Conservation (phyloP, 2,329 filamentous ascomycete species). For the Hypoxylon sp. region DNA sequence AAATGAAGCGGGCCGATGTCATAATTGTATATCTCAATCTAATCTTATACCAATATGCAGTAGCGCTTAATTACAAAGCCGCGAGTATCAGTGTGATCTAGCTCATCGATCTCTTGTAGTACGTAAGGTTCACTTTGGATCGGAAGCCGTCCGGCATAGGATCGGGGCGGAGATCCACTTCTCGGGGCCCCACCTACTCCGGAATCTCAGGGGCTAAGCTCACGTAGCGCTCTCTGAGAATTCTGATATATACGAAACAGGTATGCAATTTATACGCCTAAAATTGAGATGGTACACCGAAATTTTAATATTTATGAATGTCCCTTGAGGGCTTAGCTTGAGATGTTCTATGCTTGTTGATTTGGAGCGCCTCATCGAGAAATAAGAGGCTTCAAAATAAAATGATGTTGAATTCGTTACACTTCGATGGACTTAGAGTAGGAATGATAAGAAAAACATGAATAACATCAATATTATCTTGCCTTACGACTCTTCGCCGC, state of each 20-base stretch:
- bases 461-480: too few species aligned
- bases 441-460: too few species aligned
- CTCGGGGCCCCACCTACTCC: neutral
- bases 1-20: neutral
- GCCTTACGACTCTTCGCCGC: too few species aligned
- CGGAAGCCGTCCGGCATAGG: neutral
- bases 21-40: slow-evolving; percentile 1
- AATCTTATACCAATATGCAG: too few species aligned
- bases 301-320: neutral
- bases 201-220: neutral
- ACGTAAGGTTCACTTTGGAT: neutral
- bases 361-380: neutral
- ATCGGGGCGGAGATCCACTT: neutral
- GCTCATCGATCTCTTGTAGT: neutral
- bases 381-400: neutral
- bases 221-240: neutral
- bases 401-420: too few species aligned
- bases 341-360: neutral
- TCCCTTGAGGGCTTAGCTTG: neutral
- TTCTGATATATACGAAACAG: neutral
- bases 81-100: too few species aligned
- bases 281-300: too few species aligned
- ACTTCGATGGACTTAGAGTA: too few species aligned
- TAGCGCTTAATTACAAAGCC: too few species aligned
- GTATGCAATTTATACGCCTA: neutral